phyloP scores from a whole-genome alignment of 176 grass and related monocot species.

The Eleusine indica region DNA sequence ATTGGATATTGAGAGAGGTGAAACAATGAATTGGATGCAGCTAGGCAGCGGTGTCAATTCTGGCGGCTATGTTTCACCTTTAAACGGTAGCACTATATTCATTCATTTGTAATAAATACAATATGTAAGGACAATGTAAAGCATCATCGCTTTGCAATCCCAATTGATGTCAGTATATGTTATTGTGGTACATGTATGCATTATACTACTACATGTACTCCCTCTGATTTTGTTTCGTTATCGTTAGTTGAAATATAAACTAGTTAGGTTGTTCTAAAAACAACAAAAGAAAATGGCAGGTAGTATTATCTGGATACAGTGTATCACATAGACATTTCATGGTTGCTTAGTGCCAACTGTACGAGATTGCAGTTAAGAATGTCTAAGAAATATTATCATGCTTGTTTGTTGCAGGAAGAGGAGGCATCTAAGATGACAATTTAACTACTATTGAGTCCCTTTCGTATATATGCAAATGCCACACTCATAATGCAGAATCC shows the following conservation, averaged over 20 bases:
- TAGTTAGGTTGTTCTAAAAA: no score
- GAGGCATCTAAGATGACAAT: constrained; percentile 14
- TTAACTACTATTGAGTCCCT: constrained; percentile 34
- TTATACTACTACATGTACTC: no score
- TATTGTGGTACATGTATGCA: neutral
- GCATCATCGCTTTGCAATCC: constrained; percentile 9
- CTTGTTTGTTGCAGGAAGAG: constrained; percentile 22
- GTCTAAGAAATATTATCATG: neutral
- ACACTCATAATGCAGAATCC: constrained; percentile 40
- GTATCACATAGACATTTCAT: neutral
- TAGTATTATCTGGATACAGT: neutral
- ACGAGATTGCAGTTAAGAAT: neutral
- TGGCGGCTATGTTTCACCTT: constrained; percentile 39
- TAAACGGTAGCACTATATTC: constrained; percentile 25
- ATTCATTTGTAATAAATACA: neutral
- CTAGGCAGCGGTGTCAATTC: constrained; percentile 15
- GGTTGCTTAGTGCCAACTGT: neutral
- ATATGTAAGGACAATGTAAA: constrained; percentile 6
- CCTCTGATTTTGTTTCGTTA: no score
- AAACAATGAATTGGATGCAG: constrained; percentile 24
- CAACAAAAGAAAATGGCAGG: no score
- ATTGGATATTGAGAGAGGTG: constrained; percentile 2
- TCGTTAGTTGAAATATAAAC: no score
- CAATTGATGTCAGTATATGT: neutral
- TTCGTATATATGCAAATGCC: constrained; percentile 53